Conservation (phyloP, 805 yeast genomes). For the Metschnikowia matae region DNA sequence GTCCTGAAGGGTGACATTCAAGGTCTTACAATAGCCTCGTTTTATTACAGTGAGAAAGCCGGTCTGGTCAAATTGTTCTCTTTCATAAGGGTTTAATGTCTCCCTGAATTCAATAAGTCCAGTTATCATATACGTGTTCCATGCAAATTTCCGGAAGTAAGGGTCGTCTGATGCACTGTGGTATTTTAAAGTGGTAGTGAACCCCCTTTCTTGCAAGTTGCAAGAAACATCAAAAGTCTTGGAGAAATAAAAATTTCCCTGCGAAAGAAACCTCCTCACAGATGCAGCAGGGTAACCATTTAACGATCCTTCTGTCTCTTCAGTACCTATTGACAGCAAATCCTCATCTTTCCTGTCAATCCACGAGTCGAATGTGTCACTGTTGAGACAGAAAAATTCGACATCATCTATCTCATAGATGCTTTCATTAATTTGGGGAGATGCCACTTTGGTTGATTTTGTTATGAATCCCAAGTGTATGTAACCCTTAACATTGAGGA, state of each 20-base stretch:
- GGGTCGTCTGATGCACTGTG: constrained; percentile 26
- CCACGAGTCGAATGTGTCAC: constrained; percentile 48
- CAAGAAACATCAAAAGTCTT: constrained; percentile 44
- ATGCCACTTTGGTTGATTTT: constrained; percentile 51
- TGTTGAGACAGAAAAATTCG: constrained; percentile 60
- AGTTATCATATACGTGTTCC: constrained; percentile 48
- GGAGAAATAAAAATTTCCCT: constrained; percentile 49
- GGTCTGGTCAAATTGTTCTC: constrained; percentile 39
- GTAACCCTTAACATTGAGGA: constrained; percentile 50
- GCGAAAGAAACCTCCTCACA: constrained; percentile 40
- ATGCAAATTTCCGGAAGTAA: constrained; percentile 44
- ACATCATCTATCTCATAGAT: constrained; percentile 55
- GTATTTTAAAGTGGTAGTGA: constrained; percentile 22
- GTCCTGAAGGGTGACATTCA: constrained; percentile 28
- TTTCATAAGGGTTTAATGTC: constrained; percentile 39
- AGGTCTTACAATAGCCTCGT: constrained; percentile 50
- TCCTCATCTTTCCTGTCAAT: constrained; percentile 16
- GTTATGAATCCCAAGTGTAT: constrained; percentile 59
- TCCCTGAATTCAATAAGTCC: constrained; percentile 46
- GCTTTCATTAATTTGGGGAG: constrained; percentile 51
- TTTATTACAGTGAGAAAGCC: constrained; percentile 46
- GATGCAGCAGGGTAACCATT: constrained; percentile 40
- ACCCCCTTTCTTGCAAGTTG: constrained; percentile 43
- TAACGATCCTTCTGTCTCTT: constrained; percentile 12
- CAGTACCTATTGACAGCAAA: constrained; percentile 12